These are phyloP conservation scores for Fusarium gaditjirri DNA, from an alignment of 2,329 filamentous ascomycete genomes.

Conservation along the genomic window DNA sequence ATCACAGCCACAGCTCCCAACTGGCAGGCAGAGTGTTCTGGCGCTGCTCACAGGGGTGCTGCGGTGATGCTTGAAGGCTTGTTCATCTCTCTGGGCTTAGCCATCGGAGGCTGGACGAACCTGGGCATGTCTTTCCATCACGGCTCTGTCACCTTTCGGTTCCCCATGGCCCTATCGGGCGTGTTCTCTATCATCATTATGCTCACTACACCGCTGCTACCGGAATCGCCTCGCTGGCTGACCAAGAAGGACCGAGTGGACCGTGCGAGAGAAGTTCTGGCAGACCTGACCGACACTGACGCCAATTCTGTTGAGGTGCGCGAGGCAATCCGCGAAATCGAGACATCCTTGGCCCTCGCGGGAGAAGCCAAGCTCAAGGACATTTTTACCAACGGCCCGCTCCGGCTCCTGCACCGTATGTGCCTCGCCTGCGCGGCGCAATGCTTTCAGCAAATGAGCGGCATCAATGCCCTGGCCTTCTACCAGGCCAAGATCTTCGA, in stretches of 20 bases:
- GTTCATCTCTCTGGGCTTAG: background rate
- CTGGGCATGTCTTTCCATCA: constrained; percentile 1
- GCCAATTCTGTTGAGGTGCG: background rate
- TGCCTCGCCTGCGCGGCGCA: constrained; percentile 2
- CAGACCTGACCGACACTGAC: background rate
- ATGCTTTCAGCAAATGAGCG: constrained; percentile 3
- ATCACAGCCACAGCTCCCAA: constrained; percentile 5
- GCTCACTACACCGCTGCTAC: background rate
- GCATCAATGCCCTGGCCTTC: constrained; percentile 3
- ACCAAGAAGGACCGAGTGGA: background rate
- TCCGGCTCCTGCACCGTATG: constrained; percentile 1
- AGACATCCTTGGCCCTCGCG: background rate
- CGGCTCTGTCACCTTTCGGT: background rate
- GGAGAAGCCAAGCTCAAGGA: constrained; percentile 3
- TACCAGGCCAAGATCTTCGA: constrained; percentile 12
- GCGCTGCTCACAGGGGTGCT: background rate
- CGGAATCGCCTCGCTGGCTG: constrained; percentile 1
- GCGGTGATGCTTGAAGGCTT: constrained; percentile 7
- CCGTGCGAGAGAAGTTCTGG: background rate
- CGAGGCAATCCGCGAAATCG: background rate
- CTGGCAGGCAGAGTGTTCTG: constrained; percentile 8
- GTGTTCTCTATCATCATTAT: background rate
- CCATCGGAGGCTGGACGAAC: background rate
- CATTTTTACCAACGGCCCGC: background rate
- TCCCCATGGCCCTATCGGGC: background rate